Evolutionary conservation across 768 basidiomycete species (phyloP).

Genomic region (Scleroderma bovista): DNA sequence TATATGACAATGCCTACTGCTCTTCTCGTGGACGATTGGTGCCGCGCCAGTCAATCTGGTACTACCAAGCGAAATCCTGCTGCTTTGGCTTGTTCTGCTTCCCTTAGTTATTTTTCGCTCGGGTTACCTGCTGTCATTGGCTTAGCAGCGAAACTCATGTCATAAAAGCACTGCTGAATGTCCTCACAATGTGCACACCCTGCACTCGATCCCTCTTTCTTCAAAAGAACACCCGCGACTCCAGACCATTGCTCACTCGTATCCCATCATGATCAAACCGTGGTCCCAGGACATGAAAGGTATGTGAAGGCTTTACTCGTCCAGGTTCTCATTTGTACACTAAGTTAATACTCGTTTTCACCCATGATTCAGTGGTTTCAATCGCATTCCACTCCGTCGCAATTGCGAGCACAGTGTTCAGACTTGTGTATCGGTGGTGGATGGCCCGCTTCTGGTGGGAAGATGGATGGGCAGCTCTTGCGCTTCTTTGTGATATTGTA

Average conservation of each 20-base stretch:
- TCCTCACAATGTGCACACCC: neutral
- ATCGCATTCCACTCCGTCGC: neutral
- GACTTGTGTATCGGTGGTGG: slow-evolving; percentile 16
- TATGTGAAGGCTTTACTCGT: neutral
- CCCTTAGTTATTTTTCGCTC: no score
- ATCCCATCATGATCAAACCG: neutral
- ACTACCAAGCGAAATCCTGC: no score
- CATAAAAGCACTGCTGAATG: neutral
- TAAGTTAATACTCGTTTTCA: neutral
- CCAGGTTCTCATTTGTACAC: neutral
- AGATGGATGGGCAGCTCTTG: slow-evolving; percentile 20
- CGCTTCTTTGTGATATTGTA: slow-evolving; percentile 13
- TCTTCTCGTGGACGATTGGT: no score
- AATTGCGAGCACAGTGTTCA: slow-evolving; percentile 18
- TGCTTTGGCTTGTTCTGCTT: no score
- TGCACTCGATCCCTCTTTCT: neutral
- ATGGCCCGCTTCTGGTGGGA: slow-evolving; percentile 26
- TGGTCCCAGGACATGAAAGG: neutral
- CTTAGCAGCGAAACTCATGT: neutral
- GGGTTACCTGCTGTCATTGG: no score
- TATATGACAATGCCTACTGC: no score
- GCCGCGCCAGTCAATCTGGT: no score
- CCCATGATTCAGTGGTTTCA: neutral
- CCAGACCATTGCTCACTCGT: neutral
- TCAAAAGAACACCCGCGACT: neutral